Evolutionary conservation across 305 asterid species (phyloP).

Genomic region (Solanum chacoense): DNA sequence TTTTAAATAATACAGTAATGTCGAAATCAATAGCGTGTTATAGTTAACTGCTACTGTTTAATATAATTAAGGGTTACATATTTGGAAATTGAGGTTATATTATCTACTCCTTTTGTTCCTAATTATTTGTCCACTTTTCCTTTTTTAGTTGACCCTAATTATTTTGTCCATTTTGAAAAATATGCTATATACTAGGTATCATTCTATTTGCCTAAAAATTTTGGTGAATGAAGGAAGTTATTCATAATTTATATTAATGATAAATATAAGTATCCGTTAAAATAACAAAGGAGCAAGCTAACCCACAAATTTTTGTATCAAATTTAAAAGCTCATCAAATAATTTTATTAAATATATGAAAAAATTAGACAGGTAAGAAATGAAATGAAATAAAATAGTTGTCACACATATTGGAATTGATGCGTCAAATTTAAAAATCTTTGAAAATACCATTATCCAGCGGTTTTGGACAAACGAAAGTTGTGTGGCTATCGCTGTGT

Average conservation of each 20-base stretch:
- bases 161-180: too few relatives aligned
- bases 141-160: too few relatives aligned
- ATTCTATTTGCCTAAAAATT: background rate
- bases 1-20: background rate
- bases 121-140: too few relatives aligned
- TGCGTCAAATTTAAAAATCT: background rate
- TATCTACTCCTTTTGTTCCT: too few relatives aligned
- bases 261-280: background rate
- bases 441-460: background rate
- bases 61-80: background rate
- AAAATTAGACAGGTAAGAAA: background rate
- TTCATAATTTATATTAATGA: background rate
- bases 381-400: background rate
- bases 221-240: background rate
- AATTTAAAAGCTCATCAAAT: background rate
- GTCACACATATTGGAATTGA: background rate
- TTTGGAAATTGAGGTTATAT: background rate
- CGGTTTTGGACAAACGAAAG: background rate
- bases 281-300: background rate
- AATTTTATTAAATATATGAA: background rate
- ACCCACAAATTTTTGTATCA: background rate
- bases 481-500: constrained; percentile 19
- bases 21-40: background rate
- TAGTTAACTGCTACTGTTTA: background rate
- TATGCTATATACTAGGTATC: too few relatives aligned